Evolutionary conservation across 306 rosid genomes (phyloP).

Genomic region (Prunus campanulata): DNA sequence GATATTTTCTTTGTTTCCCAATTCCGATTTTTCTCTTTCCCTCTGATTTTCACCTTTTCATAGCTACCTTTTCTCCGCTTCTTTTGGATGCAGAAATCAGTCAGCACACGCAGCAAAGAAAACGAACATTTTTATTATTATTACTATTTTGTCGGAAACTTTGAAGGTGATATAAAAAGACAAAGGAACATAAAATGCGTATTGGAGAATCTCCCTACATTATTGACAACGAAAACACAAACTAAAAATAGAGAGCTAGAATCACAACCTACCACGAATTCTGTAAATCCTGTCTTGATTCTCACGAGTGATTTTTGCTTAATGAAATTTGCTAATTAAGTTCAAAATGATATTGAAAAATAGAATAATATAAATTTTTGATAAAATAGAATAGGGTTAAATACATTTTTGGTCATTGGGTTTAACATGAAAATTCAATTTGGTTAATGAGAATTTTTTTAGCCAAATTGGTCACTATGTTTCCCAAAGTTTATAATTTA

Average conservation of each 20-base stretch:
- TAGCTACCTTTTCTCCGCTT: background rate
- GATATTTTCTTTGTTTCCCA: background rate
- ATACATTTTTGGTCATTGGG: too few relatives aligned
- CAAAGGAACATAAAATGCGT: background rate
- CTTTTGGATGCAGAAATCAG: background rate
- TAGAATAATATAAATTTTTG: too few relatives aligned
- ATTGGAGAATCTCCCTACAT: background rate
- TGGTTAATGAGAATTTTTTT: too few relatives aligned
- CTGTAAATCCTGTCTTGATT: background rate
- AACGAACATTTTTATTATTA: background rate
- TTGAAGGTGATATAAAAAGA: background rate
- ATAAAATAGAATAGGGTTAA: too few relatives aligned
- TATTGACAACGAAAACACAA: background rate
- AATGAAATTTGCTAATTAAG: too few relatives aligned
- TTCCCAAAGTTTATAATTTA: too few relatives aligned
- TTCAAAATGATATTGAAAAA: too few relatives aligned
- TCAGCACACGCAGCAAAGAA: background rate
- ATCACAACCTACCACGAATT: background rate
- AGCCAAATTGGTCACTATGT: too few relatives aligned
- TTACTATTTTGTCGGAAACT: background rate
- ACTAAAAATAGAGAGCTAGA: background rate
- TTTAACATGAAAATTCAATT: too few relatives aligned
- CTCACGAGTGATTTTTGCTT: background rate
- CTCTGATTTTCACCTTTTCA: background rate
- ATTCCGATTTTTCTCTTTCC: background rate